Conservation (phyloP, 306 rosid genomes). For the Sicyos baderoa region DNA sequence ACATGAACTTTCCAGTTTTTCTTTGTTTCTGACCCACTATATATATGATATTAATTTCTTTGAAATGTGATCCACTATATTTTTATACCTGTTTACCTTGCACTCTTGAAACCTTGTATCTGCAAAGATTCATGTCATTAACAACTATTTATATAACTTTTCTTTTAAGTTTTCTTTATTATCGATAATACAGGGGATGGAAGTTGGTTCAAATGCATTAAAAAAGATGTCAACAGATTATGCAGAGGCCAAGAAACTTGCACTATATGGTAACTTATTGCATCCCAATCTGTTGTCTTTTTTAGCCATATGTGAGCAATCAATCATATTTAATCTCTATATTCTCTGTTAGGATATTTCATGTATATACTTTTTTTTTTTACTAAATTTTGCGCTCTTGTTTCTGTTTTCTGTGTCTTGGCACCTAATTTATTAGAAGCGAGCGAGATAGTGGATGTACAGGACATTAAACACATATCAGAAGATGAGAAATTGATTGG, state of each 20-base stretch:
- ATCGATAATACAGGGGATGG: constrained; percentile 39
- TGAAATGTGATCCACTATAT: not conserved
- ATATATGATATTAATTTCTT: no score
- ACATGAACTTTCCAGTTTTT: not conserved
- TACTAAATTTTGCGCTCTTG: not conserved
- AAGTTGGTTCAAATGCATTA: constrained; percentile 38
- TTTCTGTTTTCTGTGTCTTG: constrained; percentile 9
- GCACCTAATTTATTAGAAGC: constrained; percentile 40
- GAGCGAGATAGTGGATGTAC: constrained; percentile 39
- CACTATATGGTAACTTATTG: constrained; percentile 41
- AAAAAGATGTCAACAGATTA: constrained; percentile 64
- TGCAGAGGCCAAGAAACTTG: constrained; percentile 55
- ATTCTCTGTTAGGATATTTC: constrained; percentile 2
- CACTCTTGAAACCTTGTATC: not conserved
- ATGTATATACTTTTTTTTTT: not conserved
- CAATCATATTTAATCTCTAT: not conserved
- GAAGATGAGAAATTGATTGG: constrained; percentile 40
- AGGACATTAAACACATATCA: constrained; percentile 50
- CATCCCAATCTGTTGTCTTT: constrained; percentile 2
- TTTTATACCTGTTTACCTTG: constrained; percentile 1
- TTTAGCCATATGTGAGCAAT: not conserved
- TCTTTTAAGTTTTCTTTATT: not conserved
- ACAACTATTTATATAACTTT: not conserved
- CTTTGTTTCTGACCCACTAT: not conserved
- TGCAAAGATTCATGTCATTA: not conserved